phyloP scores from a whole-genome alignment of 2,329 filamentous ascomycete genomes.

The Aspergillus costaricaensis region DNA sequence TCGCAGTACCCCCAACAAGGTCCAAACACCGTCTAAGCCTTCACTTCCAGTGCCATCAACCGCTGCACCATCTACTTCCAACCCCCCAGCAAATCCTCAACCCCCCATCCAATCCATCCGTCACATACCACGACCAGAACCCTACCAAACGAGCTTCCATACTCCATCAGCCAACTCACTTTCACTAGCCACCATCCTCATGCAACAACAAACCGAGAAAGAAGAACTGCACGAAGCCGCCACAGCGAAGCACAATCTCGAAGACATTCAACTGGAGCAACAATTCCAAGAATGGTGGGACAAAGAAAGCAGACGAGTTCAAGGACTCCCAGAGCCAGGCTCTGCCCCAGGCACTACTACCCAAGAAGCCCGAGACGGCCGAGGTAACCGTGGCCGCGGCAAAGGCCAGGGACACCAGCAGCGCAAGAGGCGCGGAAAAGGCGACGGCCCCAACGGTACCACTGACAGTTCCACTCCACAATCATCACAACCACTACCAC shows the following conservation, averaged over 20 bases:
- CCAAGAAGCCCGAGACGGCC: conserved; percentile 14
- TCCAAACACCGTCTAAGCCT: conserved; percentile 18
- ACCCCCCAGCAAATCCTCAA: conserved; percentile 25
- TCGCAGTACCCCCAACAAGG: conserved; percentile 30
- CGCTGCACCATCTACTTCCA: conserved; percentile 35
- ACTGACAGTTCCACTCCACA: neutral
- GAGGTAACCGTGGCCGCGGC: conserved; percentile 19
- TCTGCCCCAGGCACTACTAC: conserved; percentile 3
- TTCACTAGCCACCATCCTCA: conserved; percentile 85
- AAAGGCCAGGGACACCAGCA: conserved; percentile 15
- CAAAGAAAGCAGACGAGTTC: conserved; percentile 41
- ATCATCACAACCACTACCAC: neutral
- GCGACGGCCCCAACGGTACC: neutral
- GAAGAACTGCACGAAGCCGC: conserved; percentile 78
- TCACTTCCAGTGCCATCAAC: conserved; percentile 34
- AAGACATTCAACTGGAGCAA: conserved; percentile 96
- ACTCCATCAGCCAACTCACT: conserved; percentile 66
- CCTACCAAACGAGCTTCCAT: conserved; percentile 27
- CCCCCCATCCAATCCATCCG: conserved; percentile 48
- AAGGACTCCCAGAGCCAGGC: conserved; percentile 33
- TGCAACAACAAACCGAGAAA: conserved; percentile 82
- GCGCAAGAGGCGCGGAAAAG: conserved; percentile 21
- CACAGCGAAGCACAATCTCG: conserved; percentile 77
- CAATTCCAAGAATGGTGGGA: conserved; percentile 75
- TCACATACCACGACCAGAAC: conserved; percentile 49